These are phyloP conservation scores for Peronospora farinosa DNA, from an alignment of 352 stramenopile genomes.

Conservation along the genomic window DNA sequence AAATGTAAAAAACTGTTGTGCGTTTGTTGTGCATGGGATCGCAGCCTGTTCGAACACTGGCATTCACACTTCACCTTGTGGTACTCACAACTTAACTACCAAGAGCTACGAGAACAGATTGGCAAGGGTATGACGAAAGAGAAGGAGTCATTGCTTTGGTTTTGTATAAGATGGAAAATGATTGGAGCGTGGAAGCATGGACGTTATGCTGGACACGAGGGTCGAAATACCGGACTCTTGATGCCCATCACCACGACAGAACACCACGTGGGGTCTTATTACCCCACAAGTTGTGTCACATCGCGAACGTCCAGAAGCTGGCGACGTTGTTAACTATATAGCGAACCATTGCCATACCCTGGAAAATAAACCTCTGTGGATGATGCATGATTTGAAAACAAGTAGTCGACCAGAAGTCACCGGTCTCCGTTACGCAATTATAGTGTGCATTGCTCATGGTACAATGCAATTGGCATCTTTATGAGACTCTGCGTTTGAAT, in stretches of 20 bases:
- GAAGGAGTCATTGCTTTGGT: background rate
- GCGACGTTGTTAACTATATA: too few species aligned
- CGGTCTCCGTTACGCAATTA: conserved; percentile 1
- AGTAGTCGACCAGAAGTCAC: background rate
- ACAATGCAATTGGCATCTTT: conserved; percentile 7
- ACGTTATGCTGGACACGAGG: background rate
- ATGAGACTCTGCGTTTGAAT: conserved; percentile 13
- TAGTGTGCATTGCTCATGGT: background rate
- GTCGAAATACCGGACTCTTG: conserved; percentile 5
- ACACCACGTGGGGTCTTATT: conserved; percentile 3
- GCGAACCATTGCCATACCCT: too few species aligned
- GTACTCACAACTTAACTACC: conserved; percentile 9
- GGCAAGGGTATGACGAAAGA: conserved; percentile 7
- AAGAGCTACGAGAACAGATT: conserved; percentile 13
- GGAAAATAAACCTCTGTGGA: conserved; percentile 1
- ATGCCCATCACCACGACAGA: conserved; percentile 11
- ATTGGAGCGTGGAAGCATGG: too few species aligned
- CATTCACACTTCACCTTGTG: background rate
- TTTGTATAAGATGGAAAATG: background rate
- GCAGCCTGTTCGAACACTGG: conserved; percentile 8
- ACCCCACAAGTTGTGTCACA: conserved; percentile 10
- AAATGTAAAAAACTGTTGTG: conserved; percentile 14
- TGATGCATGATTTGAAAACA: conserved; percentile 6
- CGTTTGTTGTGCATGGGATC: conserved; percentile 19
- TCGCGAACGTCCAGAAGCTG: conserved; percentile 2